Base-by-base conservation (phyloP, 352 stramenopile genomes). In the Phytophthora fragariaefolia region DNA sequence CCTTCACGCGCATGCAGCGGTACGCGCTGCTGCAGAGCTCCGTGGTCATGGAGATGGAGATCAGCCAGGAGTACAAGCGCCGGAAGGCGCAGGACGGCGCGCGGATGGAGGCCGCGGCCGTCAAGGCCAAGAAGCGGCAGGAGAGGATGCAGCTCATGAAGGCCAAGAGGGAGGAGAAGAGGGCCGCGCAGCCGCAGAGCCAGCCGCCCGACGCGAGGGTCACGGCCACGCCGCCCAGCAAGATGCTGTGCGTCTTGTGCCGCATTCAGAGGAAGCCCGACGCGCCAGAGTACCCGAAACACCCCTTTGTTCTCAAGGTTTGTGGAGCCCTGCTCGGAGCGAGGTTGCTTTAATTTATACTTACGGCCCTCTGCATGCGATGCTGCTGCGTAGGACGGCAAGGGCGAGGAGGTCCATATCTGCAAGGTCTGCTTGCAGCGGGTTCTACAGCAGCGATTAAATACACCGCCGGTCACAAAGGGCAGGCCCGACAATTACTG, bases 231-330 rank as follows among this genome's bases (percentile, higher is more conserved):
- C 60, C 57, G 2, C 46, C 71, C 15, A 66, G 28, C 50, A 75
- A 59, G 24, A 72, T 78, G 57, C n/a, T 56, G 0, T 92, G 83
- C 40, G 69, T 87, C 20, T 55, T 90, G 32, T 92, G 83, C 45
- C 71, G 71, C 18, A 70, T 72, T 15, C 69, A 78, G 38, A 71
- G 45, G 24, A 69, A 72, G 24, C 51, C 50, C 6, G 58, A 71
- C 20, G 59, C 43, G 0, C 56, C 66, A 7, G 66, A 70, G 46
- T 79, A 89, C 36, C 61, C 82, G 17, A 85, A 83, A 40, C 83
- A 92, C 55, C 83, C 83, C 24, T 92, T 90, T 27, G 77, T 92
- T n/a, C 80, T 92, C 15, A 82, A 92, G 78, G 83, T 90, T 45
- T 15, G 67, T 65, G 22, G 18, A 2, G 34, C 13, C 13, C 18